A percentile compares a stretch with the other conserved stretches of the same genome.
Conservation (phyloP, 768 basidiomycete species). For the Rhodotorula paludigena region DNA sequence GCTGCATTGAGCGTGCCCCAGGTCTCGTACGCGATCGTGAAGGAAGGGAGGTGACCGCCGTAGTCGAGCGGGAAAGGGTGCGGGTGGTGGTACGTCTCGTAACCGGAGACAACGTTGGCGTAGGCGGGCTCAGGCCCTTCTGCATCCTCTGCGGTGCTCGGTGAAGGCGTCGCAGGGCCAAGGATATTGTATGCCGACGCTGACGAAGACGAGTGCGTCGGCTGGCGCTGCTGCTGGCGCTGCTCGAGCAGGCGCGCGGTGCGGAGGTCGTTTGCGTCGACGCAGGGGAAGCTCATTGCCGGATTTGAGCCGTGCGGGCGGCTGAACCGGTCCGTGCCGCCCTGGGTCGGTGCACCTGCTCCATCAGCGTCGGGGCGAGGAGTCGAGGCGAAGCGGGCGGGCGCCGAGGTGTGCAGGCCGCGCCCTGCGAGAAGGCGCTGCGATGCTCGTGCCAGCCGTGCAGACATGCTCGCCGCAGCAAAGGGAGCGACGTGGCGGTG, state of each 20-base stretch:
- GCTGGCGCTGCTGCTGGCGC: conserved; percentile 7
- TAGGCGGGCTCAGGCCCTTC: conserved; percentile 41
- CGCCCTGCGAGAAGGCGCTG: not conserved
- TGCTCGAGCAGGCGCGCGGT: conserved; percentile 34
- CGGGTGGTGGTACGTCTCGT: conserved; percentile 63
- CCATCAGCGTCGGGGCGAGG: conserved; percentile 4
- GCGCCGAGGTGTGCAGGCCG: not conserved
- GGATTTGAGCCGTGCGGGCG: conserved; percentile 39
- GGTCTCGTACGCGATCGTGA: conserved; percentile 93
- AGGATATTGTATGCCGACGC: conserved; percentile 31
- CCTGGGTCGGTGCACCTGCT: not conserved
- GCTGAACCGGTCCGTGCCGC: not conserved
- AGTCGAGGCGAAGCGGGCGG: not conserved
- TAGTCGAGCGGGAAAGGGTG: conserved; percentile 64
- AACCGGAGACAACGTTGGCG: conserved; percentile 46
- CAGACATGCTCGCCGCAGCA: not conserved
- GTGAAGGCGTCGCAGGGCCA: conserved; percentile 10
- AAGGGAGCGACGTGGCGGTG: too few species aligned
- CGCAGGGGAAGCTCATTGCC: conserved; percentile 43
- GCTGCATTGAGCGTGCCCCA: conserved; percentile 82
- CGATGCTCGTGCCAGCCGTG: not conserved
- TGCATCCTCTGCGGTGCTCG: conserved; percentile 15
- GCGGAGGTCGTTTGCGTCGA: conserved; percentile 40
- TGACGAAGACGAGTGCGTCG: not conserved
- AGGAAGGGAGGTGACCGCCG: conserved; percentile 59